phyloP scores from a whole-genome alignment of 2,329 filamentous ascomycete species.

The Thielaviopsis euricoi region DNA sequence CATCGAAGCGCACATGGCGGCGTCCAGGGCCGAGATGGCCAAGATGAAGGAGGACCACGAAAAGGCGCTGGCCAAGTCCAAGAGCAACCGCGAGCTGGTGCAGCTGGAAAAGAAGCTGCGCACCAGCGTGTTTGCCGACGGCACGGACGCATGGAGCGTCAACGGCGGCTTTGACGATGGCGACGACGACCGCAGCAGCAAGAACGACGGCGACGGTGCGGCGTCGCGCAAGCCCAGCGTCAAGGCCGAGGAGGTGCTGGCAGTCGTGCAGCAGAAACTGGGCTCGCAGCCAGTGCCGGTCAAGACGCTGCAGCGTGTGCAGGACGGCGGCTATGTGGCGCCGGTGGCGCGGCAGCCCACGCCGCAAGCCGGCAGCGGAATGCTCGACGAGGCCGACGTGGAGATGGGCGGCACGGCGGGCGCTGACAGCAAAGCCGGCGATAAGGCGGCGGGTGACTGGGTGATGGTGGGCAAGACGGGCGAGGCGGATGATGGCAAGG shows the following conservation, averaged over 20 bases:
- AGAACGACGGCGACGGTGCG: conserved; percentile 25
- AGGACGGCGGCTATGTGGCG: conserved; percentile 56
- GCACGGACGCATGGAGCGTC: conserved; percentile 44
- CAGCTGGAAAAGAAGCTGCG: conserved; percentile 63
- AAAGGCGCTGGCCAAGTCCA: conserved; percentile 57
- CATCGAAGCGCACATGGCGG: conserved; percentile 52
- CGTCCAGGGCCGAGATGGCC: conserved; percentile 67
- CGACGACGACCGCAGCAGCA: conserved; percentile 24
- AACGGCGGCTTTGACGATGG: conserved; percentile 37
- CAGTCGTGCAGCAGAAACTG: conserved; percentile 55
- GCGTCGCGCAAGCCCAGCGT: conserved; percentile 28
- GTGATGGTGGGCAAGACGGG: conserved; percentile 54
- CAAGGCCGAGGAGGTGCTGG: conserved; percentile 55
- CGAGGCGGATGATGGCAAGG: conserved; percentile 24
- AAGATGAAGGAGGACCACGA: conserved; percentile 68
- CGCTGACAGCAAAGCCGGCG: conserved; percentile 17
- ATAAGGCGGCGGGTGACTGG: conserved; percentile 52
- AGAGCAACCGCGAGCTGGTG: conserved; percentile 51
- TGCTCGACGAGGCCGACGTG: conserved; percentile 43
- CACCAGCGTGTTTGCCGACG: conserved; percentile 42
- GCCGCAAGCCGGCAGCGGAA: conserved; percentile 32
- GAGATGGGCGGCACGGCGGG: conserved; percentile 50
- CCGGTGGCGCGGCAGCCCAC: conserved; percentile 36
- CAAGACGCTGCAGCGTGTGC: conserved; percentile 50
- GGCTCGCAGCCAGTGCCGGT: conserved; percentile 49